Evolutionary conservation across 495 filamentous ascomycete species (phyloP), one percentile per base, ranked within the genome.

Genomic region (Penicillium chermesinum): DNA sequence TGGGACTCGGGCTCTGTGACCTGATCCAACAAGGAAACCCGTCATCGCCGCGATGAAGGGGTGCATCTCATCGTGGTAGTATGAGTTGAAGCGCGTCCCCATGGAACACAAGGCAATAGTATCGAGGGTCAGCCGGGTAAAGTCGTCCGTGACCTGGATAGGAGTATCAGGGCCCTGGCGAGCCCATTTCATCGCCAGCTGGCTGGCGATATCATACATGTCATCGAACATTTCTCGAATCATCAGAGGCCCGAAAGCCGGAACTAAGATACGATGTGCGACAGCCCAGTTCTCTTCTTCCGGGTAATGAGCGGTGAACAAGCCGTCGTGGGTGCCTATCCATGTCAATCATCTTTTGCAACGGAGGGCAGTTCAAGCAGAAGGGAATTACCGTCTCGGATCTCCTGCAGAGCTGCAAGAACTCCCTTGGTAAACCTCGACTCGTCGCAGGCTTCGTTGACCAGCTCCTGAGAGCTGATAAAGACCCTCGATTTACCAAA

Each of bases 121-220:
- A 52, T 91, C 86, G 10, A 91, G 72, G 2, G 84, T 83, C 33
- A 91, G 62, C 8, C 85, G 78, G 2, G 87, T 89, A 49, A 90
- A 88, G 61, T 89, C 84, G n/a, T 84, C 84, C 0, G 79, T 73
- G 1, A 79, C 78, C 19, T 66, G 62, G 52, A 89, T 86, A 14
- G 73, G 65, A 14, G 72, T 52, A 2, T 67, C 55, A 0, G 79
- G 62, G 0, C 85, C 86, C 49, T 78, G 73, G 20, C 86, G 78
- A 13, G 82, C 85, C 83, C 84, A 90, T 64, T 89, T 89, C 52
- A 87, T 72, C 8, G 78, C 74, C n/a, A 90, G 67, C 49, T 91
- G 86, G 0, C 66, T 67, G 0, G 81, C 77, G 39, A 89, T 79
- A 55, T 89, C 87, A 48, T 85, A 80, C 86, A 90, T 89, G 46